Conservation (phyloP, 306 rosid species). For the Cucumis hystrix region DNA sequence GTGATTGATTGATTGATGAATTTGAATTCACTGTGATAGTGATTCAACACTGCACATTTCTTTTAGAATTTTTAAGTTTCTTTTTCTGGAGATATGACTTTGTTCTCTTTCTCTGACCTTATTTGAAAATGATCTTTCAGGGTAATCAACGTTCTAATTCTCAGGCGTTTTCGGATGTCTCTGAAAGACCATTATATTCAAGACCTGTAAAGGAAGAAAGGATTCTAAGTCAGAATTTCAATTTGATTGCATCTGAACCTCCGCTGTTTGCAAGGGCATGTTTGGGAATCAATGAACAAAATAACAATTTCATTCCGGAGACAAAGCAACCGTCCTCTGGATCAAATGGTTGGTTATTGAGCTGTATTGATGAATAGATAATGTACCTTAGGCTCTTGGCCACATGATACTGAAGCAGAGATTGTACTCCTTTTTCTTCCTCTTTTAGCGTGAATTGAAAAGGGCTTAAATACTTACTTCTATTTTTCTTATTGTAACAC, state of each 20-base stretch:
- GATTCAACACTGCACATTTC: background rate
- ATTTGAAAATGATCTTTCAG: conserved; percentile 11
- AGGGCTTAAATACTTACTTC: background rate
- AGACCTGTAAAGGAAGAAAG: conserved; percentile 22
- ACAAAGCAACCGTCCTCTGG: conserved; percentile 15
- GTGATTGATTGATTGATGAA: conserved; percentile 14
- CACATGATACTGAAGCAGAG: background rate
- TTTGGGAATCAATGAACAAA: conserved; percentile 5
- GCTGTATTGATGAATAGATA: background rate
- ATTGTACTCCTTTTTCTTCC: background rate
- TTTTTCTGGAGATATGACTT: background rate
- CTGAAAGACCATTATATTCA: conserved; percentile 49
- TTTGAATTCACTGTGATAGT: background rate
- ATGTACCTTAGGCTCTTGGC: background rate
- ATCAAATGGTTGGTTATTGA: conserved; percentile 24
- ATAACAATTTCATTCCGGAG: conserved; percentile 16
- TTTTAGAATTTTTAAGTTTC: background rate
- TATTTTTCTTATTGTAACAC: conserved; percentile 3
- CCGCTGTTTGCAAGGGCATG: conserved; percentile 46
- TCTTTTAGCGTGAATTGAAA: background rate
- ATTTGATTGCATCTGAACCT: conserved; percentile 25
- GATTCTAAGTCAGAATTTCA: conserved; percentile 12
- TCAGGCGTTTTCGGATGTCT: conserved; percentile 18
- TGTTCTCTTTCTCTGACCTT: background rate
- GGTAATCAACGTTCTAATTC: conserved; percentile 16